phyloP scores from a whole-genome alignment of 1,139 yeast species.

The Zygotorulaspora mrakii region DNA sequence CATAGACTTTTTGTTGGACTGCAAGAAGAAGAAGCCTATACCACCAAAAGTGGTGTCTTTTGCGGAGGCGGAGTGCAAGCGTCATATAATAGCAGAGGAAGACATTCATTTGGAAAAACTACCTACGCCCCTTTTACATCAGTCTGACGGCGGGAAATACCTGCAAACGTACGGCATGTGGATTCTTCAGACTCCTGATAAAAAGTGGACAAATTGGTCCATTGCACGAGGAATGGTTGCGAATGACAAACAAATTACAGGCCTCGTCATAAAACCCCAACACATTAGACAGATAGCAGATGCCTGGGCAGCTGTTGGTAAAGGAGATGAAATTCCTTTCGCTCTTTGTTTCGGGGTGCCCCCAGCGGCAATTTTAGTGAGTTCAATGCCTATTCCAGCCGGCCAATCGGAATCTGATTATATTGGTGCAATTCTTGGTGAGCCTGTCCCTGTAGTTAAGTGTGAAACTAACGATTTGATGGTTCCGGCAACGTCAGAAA shows the following conservation, averaged over 20 bases:
- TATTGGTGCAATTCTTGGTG: constrained; percentile 27
- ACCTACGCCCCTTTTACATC: constrained; percentile 25
- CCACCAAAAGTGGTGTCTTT: constrained; percentile 17
- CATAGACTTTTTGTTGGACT: constrained; percentile 19
- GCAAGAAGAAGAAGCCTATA: constrained; percentile 15
- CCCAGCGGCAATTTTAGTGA: constrained; percentile 28
- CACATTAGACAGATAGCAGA: constrained; percentile 27
- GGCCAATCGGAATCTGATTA: constrained; percentile 26
- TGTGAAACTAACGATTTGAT: constrained; percentile 22
- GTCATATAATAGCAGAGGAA: constrained; percentile 19
- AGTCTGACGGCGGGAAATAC: constrained; percentile 27
- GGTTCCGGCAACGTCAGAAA: constrained; percentile 28
- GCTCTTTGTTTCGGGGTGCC: constrained; percentile 31
- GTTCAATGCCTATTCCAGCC: constrained; percentile 31
- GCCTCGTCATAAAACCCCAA: constrained; percentile 27
- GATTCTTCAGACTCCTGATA: constrained; percentile 27
- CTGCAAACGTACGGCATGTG: constrained; percentile 31
- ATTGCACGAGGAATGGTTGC: constrained; percentile 28
- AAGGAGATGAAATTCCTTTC: constrained; percentile 21
- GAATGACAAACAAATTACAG: constrained; percentile 23
- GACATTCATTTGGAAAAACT: constrained; percentile 19
- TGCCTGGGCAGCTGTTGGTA: constrained; percentile 25
- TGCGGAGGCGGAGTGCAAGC: constrained; percentile 21
- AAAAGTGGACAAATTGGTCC: constrained; percentile 29
- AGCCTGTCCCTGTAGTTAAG: constrained; percentile 23